Evolutionary conservation across 495 filamentous ascomycete genomes (phyloP).

Genomic region (Filosporella fistucella): DNA sequence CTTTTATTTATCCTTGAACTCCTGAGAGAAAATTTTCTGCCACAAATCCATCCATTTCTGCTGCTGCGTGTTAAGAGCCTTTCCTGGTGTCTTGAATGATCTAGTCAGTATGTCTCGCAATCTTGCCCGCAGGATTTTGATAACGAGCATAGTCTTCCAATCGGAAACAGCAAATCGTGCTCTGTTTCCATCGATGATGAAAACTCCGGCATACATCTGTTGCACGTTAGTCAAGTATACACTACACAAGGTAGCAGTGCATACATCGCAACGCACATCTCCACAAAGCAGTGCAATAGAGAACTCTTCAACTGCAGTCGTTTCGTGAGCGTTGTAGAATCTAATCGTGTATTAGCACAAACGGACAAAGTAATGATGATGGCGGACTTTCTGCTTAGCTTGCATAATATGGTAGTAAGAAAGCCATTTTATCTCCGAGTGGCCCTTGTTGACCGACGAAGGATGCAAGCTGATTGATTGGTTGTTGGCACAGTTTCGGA

Average conservation of each 20-base stretch:
- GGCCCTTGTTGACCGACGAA: slow-evolving; percentile 76
- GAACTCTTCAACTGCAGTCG: slow-evolving; percentile 74
- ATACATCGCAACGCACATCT: slow-evolving; percentile 69
- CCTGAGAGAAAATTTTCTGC: slow-evolving; percentile 43
- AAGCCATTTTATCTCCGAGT: slow-evolving; percentile 66
- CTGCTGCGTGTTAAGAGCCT: slow-evolving; percentile 56
- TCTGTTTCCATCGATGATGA: slow-evolving; percentile 80
- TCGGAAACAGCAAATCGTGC: slow-evolving; percentile 83
- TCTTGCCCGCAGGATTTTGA: slow-evolving; percentile 68
- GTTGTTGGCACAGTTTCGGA: slow-evolving; percentile 87
- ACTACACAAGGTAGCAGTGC: slow-evolving; percentile 20
- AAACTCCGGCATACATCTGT: slow-evolving; percentile 77
- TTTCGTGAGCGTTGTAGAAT: slow-evolving; percentile 86
- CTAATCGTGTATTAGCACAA: slow-evolving; percentile 24
- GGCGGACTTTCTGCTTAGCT: slow-evolving; percentile 57
- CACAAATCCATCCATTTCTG: slow-evolving; percentile 72
- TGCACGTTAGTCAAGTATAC: slow-evolving; percentile 10
- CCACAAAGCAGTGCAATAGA: slow-evolving; percentile 81
- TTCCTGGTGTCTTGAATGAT: slow-evolving; percentile 69
- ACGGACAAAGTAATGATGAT: neutral
- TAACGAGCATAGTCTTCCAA: slow-evolving; percentile 83
- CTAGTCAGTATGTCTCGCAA: slow-evolving; percentile 67
- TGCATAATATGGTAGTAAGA: slow-evolving; percentile 98
- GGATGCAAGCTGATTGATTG: slow-evolving; percentile 81
- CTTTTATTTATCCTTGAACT: slow-evolving; percentile 23